Evolutionary conservation across 345 rosid species (phyloP).

Genomic region (Ceriops tagal): DNA sequence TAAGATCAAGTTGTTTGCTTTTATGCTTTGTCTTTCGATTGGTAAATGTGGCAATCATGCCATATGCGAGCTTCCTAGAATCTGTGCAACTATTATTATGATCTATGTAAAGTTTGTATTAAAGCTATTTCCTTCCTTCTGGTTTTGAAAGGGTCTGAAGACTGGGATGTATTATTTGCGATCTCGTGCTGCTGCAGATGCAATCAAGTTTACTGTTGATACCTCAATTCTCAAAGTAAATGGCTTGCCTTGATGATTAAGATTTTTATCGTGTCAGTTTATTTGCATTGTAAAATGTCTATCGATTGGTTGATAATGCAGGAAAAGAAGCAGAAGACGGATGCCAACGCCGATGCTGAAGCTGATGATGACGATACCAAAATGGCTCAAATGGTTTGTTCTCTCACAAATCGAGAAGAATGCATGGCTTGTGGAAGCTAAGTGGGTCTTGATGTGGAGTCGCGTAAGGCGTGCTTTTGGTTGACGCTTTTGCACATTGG

Average conservation of each 20-base stretch:
- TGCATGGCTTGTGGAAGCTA: constrained; percentile 87
- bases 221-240: constrained; percentile 61
- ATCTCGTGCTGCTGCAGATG: constrained; percentile 95
- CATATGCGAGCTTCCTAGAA: neutral
- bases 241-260: neutral
- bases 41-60: no score
- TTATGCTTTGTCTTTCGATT: no score
- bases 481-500: neutral
- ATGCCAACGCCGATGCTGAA: constrained; percentile 5
- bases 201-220: constrained; percentile 96
- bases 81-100: neutral
- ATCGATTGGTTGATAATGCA: constrained; percentile 15
- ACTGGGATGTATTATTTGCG: constrained; percentile 92
- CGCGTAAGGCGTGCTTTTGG: no score
- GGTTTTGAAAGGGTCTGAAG: constrained; percentile 61
- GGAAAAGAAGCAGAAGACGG: constrained; percentile 38
- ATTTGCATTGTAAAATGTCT: neutral
- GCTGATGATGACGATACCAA: constrained; percentile 45
- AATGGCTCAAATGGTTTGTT: constrained; percentile 87
- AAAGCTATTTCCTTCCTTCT: neutral
- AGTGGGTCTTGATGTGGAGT: no score
- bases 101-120: no score
- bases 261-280: neutral
- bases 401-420: constrained; percentile 74
- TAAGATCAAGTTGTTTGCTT: no score